Evolutionary conservation across 2,329 filamentous ascomycete species (phyloP), one percentile per base, ranked within the genome.

Genomic region (Botrytis paeoniae): DNA sequence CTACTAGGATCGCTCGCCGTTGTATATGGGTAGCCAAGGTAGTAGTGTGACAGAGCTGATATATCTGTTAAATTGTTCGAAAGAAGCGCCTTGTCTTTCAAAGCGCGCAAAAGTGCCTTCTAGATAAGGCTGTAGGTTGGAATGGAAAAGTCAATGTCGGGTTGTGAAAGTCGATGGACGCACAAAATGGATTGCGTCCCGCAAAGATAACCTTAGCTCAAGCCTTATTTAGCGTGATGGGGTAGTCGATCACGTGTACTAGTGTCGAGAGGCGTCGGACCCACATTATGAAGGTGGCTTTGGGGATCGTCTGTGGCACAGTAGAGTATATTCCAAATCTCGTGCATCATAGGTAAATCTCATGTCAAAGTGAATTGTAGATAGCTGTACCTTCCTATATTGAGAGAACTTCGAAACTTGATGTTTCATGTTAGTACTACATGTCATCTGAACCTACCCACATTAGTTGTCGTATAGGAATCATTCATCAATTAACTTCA

Each of bases 141-240:
- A 41, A 41, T 69, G 12, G 35, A 43, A 54, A 41, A 41, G 39
- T 57, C n/a, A 69, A 69, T 68, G 35, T 35, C n/a, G 48, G 5
- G 35, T 57, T 57, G n/a, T 48, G 29, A n/a, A 57, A 39, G 35
- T 68, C 3, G 32, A 57, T 32, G 48, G 48, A 22, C 48, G 54
- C 25, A 69, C 48, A 57, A 59, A 69, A 41, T 68, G 45, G 20
- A 32, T 54, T n/a, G 45, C 5, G n/a, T 54, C 35, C 48, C 48
- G 48, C 35, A 22, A 68, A 54, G 64, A 69, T 69, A 69, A 25
- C 35, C 65, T 41, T 68, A 57, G 35, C 65, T 51, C 54, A 41
- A 54, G 41, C 62, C 63, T 54, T 37, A 18, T 41, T 57, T 37
- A 20, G 29, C 29, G 39, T 39, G 22, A 68, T 29, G 65, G n/a